Evolutionary conservation across 768 basidiomycete genomes (phyloP), one percentile per base, ranked within the genome.

Genomic region (Coprinopsis sp.): DNA sequence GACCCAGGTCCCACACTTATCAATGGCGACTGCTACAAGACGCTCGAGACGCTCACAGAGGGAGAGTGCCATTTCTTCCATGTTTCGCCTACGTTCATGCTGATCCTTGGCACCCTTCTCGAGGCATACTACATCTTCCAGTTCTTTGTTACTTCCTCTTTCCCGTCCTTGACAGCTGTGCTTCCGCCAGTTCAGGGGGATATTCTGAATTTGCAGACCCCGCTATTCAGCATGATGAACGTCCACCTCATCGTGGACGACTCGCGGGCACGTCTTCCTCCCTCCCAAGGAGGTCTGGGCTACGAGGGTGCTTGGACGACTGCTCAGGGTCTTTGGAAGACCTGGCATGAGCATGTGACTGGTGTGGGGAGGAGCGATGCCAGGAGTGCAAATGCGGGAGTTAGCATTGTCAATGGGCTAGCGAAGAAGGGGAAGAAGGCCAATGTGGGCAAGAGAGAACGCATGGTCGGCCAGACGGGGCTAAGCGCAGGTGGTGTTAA

Each of bases 1-100:
- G 85, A 90, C 58, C 74, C 83, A 1, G 84, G 84, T 6, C 77
- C 78, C 0, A 73, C 81, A 13, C 62, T 73, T 2, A 81, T 82
- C 4, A 82, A 72, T 47, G 78, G 83, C 14, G 87, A 90, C 53
- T 64, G 78, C 23, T 80, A 85, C 57, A 66, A 64, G 21, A 69
- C 67, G 3, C 66, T 89, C 28, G 68, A 69, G 27, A 74, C 77
- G 2, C 70, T 89, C 33, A 72, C 75, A 4, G 70, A 74, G n/a
- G 76, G 79, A 5, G 75, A 77, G 46, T 78, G 74, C 34, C 62
- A 58, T 3, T 87, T 86, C 65, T 74, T 72, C 1, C 36, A 57
- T 13, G 27, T 87, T 5, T 81, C 85, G 1, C 72, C 81, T 3
- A 86, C 84, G 1, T 28, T 72, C 21, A 79, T 88, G 79, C 72